Evolutionary conservation across 2,329 filamentous ascomycete species (phyloP).

Genomic region (Pyrenophora graminea): DNA sequence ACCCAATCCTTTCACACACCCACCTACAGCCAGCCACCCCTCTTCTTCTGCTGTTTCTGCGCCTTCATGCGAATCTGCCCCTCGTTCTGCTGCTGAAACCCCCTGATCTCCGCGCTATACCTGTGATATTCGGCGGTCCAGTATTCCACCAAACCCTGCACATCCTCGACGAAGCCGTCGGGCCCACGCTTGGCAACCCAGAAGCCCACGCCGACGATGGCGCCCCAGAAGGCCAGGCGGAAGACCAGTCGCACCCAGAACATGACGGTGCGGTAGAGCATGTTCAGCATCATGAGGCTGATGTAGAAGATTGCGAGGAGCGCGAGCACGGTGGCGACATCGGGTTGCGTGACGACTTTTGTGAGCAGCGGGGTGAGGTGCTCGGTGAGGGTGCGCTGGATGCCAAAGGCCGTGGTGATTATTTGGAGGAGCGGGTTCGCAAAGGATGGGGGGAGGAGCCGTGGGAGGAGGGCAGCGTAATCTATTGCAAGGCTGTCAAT

Average conservation of each 20-base stretch:
- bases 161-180: conserved; percentile 66
- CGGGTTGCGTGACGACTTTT: conserved; percentile 43
- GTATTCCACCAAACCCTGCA: conserved; percentile 41
- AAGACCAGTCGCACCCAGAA: conserved; percentile 75
- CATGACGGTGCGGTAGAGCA: conserved; percentile 71
- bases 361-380: conserved; percentile 38
- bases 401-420: conserved; percentile 33
- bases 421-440: conserved; percentile 36
- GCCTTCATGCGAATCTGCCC: conserved; percentile 31
- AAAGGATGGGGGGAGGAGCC: conserved; percentile 40
- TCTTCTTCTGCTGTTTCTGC: conserved; percentile 14
- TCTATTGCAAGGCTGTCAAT: conserved; percentile 32
- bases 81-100: conserved; percentile 31
- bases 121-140: conserved; percentile 48
- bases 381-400: conserved; percentile 33
- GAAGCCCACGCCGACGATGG: conserved; percentile 59
- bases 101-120: conserved; percentile 38
- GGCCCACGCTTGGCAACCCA: conserved; percentile 66
- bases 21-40: conserved; percentile 16
- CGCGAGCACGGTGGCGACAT: conserved; percentile 58
- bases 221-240: conserved; percentile 66
- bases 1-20: not conserved
- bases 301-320: conserved; percentile 67
- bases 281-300: conserved; percentile 66
- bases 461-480: conserved; percentile 36